Evolutionary conservation across 805 yeast species (phyloP).

Genomic region (Saccharomycopsis amapae): DNA sequence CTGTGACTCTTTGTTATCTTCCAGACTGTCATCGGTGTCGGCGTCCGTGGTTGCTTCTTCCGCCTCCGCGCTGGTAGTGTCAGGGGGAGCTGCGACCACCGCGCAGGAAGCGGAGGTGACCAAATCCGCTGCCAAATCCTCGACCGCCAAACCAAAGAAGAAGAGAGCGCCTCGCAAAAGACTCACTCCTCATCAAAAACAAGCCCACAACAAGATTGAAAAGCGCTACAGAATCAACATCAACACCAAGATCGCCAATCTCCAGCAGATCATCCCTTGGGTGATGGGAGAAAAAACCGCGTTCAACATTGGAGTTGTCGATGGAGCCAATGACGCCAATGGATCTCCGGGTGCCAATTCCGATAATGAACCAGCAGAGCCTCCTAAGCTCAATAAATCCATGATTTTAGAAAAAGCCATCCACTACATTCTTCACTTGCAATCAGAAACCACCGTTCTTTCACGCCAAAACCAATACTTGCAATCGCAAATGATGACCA

Average conservation of each 20-base stretch:
- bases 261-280: constrained; percentile 64
- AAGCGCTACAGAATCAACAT: constrained; percentile 65
- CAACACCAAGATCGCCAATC: constrained; percentile 61
- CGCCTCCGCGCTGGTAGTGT: too few species aligned
- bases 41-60: too few species aligned
- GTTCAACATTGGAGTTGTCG: constrained; percentile 37
- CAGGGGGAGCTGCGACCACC: too few species aligned
- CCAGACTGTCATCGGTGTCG: too few species aligned
- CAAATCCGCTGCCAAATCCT: neutral
- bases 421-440: constrained; percentile 48
- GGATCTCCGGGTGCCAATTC: constrained; percentile 10
- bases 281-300: constrained; percentile 56
- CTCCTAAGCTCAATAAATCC: constrained; percentile 55
- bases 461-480: neutral
- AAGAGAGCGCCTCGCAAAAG: constrained; percentile 49
- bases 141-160: constrained; percentile 22
- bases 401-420: constrained; percentile 65
- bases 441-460: constrained; percentile 36
- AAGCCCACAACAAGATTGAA: constrained; percentile 68
- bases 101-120: too few species aligned
- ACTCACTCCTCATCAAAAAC: constrained; percentile 52
- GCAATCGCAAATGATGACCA: too few species aligned
- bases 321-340: constrained; percentile 26
- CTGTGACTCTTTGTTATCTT: too few species aligned
- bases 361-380: constrained; percentile 26